Evolutionary conservation across 1,284 basidiomycete species (phyloP).

Genomic region (Testicularia cyperi): DNA sequence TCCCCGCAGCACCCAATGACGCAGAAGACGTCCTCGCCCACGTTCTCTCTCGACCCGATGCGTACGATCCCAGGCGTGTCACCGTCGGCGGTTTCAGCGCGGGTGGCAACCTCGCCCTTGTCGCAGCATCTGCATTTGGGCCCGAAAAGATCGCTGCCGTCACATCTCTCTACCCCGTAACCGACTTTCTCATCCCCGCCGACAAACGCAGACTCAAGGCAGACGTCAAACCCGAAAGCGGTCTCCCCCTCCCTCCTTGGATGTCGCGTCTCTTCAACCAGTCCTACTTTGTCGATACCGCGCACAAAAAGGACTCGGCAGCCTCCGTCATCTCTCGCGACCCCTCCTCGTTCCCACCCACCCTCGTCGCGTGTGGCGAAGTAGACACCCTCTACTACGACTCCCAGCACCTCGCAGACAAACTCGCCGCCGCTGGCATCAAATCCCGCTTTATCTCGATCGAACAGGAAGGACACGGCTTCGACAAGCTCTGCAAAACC

Average conservation of each 20-base stretch:
- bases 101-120: conserved; percentile 50
- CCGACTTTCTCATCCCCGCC: conserved; percentile 35
- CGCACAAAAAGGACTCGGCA: too few relatives aligned
- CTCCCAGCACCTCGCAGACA: conserved; percentile 33
- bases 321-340: too few relatives aligned
- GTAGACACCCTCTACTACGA: conserved; percentile 45
- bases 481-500: conserved; percentile 43
- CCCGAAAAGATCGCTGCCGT: conserved; percentile 37
- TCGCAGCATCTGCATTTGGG: conserved; percentile 21
- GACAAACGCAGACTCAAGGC: conserved; percentile 7
- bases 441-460: conserved; percentile 31
- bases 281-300: conserved; percentile 40
- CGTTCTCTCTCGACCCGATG: conserved; percentile 22
- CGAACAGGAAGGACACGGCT: conserved; percentile 47
- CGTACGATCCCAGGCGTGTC: conserved; percentile 31
- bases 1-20: conserved; percentile 42
- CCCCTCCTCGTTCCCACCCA: conserved; percentile 24
- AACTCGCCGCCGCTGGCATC: conserved; percentile 27
- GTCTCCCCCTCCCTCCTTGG: conserved; percentile 31
- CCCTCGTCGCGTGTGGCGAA: conserved; percentile 37
- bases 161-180: conserved; percentile 29
- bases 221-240: conserved; percentile 22
- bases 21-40: conserved; percentile 34
- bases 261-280: conserved; percentile 34
- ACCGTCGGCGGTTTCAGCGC: conserved; percentile 50